Evolutionary conservation across 441 rosid genomes (phyloP), one percentile per base, ranked within the genome.

Genomic region (Manihot esculenta): DNA sequence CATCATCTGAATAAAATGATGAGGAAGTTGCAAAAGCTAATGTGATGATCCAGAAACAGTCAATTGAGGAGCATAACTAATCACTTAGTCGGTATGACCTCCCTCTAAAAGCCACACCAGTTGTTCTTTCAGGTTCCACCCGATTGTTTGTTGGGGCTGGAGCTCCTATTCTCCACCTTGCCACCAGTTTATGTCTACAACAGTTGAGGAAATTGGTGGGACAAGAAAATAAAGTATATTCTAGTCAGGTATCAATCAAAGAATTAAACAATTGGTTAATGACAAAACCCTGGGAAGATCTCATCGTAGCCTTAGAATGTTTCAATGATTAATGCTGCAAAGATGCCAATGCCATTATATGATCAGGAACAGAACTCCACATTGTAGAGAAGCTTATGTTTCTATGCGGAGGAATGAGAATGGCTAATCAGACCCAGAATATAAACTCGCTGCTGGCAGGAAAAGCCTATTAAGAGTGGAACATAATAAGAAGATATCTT

Each of bases 81-180:
- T 80, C 82, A n/a, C 55, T 78, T 17, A 91, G 86, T 48, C 97
- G 86, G 71, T 91, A 85, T 18, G 93, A 79, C 79, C 98, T 87
- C 69, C 98, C 98, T 48, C 88, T 74, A 79, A 94, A 94, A 54
- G 93, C 67, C 23, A 0, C 63, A 12, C 68, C 63, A 18, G 74
- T 49, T 7, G 21, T 58, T n/a, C 74, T 65, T 10, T 87, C 97
- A 0, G 94, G 84, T 68, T 81, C 80, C 10, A 80, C 77, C n/a
- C 74, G 81, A 2, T 60, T 75, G 56, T 68, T 64, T 70, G 85
- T 66, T 72, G 71, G 82, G 18, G 79, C 66, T 7, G 89, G 93
- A 70, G 81, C 94, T 77, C 94, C 92, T 45, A 94, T 82, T 77
- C 93, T 70, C 79, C 80, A 90, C 73, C 92, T 90, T 11, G 85